Conservation (phyloP, 306 rosid genomes). For the Medicago arabica region DNA sequence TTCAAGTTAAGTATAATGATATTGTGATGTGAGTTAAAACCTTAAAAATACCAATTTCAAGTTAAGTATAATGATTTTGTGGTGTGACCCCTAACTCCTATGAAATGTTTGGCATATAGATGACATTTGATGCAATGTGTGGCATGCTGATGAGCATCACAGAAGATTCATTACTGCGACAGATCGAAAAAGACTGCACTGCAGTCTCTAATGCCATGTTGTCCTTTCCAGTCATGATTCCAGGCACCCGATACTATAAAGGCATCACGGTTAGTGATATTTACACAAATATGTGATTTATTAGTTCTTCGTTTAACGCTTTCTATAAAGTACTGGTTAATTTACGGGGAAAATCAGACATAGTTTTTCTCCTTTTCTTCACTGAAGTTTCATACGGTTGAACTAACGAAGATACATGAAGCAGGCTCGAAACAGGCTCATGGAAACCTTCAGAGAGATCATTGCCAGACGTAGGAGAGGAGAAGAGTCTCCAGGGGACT, state of each 20-base stretch:
- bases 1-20: conserved; percentile 4
- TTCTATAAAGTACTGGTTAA: background rate
- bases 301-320: background rate
- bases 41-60: background rate
- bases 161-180: conserved; percentile 56
- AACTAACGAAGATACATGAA: conserved; percentile 31
- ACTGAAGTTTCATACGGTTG: conserved; percentile 7
- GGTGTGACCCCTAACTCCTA: conserved; percentile 21
- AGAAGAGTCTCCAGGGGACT: conserved; percentile 54
- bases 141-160: conserved; percentile 69
- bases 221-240: conserved; percentile 69
- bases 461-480: conserved; percentile 60
- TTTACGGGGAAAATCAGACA: background rate
- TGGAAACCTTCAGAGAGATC: conserved; percentile 57
- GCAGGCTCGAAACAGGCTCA: conserved; percentile 72
- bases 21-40: background rate
- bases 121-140: conserved; percentile 75
- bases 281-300: background rate
- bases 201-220: conserved; percentile 62
- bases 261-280: conserved; percentile 59
- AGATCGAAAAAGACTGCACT: conserved; percentile 62
- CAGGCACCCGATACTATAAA: conserved; percentile 73
- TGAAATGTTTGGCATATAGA: conserved; percentile 42
- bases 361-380: background rate
- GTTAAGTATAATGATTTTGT: conserved; percentile 1